Evolutionary conservation across 2,329 filamentous ascomycete genomes (phyloP), one percentile per base, ranked within the genome.

Genomic region (Xylaria sp.): DNA sequence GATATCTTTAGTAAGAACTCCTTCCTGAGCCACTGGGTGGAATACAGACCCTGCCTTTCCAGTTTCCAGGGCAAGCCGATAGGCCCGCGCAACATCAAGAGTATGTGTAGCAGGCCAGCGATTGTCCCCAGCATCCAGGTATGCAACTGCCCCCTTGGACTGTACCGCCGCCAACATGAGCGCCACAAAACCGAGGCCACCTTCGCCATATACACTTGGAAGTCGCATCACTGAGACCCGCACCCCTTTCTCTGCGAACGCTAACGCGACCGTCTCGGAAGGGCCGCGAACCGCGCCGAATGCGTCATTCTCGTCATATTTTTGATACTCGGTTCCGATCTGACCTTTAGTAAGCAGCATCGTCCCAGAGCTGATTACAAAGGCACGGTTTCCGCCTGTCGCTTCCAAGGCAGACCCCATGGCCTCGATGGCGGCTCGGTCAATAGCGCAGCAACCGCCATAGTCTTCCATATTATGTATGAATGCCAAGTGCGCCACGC

Each of bases 161-260:
- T 63, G 25, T 12, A 41, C 53, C 6, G 23, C n/a, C 5, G 45
- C 52, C 4, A 67, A 36, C 53, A 67, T 67, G 20, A 57, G 65
- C 9, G 65, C 58, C 9, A 67, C 36, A 20, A 52, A 68, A 9
- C 66, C 66, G 30, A 64, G 57, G 10, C 56, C 48, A 2, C 66
- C 66, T 9, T 55, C 30, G 23, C 66, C 61, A 34, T 61, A 64
- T 1, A 68, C 57, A 15, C 55, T 65, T 13, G 66, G 66, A 23
- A 68, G 66, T 7, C 66, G 39, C 56, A 68, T 64, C n/a, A 68
- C 57, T 8, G 60, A 65, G 20, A 64, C 61, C 2, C 66, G 66
- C 50, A 65, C 61, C 23, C 62, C 66, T 15, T 48, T 61, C 8
- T 46, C 52, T 6, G 61, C 61, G 28, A 65, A 68, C 23, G 53